A percentile compares a stretch with the other conserved stretches of the same genome.
phyloP scores from a whole-genome alignment of 495 filamentous ascomycete species.

The Aspergillus ostianus region DNA sequence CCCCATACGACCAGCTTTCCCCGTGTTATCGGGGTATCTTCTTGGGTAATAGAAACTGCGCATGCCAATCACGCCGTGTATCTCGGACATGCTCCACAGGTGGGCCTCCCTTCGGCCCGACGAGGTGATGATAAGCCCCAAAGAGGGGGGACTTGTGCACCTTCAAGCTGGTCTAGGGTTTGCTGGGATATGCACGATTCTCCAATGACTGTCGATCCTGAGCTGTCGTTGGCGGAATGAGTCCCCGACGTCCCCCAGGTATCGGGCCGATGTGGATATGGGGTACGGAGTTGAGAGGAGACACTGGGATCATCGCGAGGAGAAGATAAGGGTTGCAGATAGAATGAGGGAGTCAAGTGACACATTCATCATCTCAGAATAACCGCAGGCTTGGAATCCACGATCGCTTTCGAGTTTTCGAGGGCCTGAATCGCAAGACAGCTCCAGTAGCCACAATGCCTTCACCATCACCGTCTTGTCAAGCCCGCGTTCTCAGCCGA shows the following conservation, averaged over 20 bases:
- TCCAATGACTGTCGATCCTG: background rate
- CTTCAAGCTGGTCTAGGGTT: background rate
- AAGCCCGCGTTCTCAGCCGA: slow-evolving; percentile 21
- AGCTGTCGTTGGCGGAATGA: background rate
- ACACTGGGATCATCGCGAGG: background rate
- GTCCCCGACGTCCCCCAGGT: background rate
- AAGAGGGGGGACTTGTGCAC: background rate
- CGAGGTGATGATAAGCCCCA: slow-evolving; percentile 1
- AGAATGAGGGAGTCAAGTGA: background rate
- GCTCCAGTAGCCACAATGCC: background rate
- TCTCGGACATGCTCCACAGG: background rate
- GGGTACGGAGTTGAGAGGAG: slow-evolving; percentile 3
- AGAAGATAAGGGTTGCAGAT: background rate
- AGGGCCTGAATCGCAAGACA: background rate
- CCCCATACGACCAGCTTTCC: background rate
- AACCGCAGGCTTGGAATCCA: no score
- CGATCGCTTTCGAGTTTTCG: no score
- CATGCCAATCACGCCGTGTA: background rate
- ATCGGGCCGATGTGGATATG: slow-evolving; percentile 26
- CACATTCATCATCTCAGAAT: no score
- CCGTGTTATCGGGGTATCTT: slow-evolving; percentile 1
- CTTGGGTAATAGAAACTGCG: slow-evolving; percentile 11
- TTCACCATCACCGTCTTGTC: background rate
- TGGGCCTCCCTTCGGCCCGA: slow-evolving; percentile 4
- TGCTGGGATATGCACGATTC: background rate